Base-by-base conservation (phyloP, 2,329 filamentous ascomycete species). In the Trichoderma sp. region DNA sequence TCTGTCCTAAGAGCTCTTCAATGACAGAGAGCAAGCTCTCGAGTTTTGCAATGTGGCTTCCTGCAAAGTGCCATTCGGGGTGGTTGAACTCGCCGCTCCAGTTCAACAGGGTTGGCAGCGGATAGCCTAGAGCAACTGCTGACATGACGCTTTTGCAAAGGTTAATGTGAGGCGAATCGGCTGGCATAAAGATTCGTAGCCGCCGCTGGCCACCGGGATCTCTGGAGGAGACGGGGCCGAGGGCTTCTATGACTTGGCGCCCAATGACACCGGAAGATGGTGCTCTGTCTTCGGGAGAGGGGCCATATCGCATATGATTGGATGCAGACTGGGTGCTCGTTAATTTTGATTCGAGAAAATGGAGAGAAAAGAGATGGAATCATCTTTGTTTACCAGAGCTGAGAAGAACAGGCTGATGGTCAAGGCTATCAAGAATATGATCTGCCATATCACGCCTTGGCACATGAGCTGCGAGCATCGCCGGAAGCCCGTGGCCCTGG, bases 121-220 rank as follows among this genome's bases (percentile, higher is more conserved):
- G 79, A n/a, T 80, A 81, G 1, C 80, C 79, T 7, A 79, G 73
- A 2, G 77, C 79, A 18, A 80, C 74, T 11, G 77, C 77, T 1
- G 78, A 81, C 77, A 80, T 79, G 68, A 79, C 72, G 77, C 76
- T 63, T 80, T 81, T 77, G 21, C 79, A 81, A 13, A 81, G 75
- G 64, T 79, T 79, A 39, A 80, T 74, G 63, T 76, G 73, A 4
- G 79, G 77, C 1, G 74, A 75, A 64, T 81, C 78, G 13, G 79
- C 79, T 2, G 78, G 76, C 78, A 81, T 79, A 71, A 81, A 80
- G 63, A 81, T 70, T n/a, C 76, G 77, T 13, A 81, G 71, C 1
- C 72, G 77, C 0, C 76, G 76, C 0, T 72, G 65, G n/a, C 70
- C 51, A 54, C 51, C 37, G 5, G 55, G 3, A 39, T 59, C 43